These are phyloP conservation scores for Capsella rubella DNA, from an alignment of 441 rosid species.

Conservation along the genomic window DNA sequence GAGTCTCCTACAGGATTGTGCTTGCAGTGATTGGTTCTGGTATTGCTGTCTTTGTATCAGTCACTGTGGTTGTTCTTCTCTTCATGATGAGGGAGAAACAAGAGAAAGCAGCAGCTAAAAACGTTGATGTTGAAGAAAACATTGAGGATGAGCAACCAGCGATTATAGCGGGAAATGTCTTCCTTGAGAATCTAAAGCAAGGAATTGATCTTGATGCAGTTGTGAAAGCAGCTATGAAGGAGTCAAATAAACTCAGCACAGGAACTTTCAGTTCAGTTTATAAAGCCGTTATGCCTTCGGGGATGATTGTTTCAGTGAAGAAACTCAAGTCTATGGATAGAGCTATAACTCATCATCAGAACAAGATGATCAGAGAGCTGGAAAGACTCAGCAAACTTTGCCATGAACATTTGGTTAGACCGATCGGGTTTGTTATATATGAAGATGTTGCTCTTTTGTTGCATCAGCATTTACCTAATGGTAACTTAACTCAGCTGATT, in stretches of 20 bases:
- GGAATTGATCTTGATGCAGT: slow-evolving; percentile 89
- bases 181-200: slow-evolving; percentile 86
- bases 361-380: slow-evolving; percentile 94
- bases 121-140: slow-evolving; percentile 55
- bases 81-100: slow-evolving; percentile 97
- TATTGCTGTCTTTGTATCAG: slow-evolving; percentile 80
- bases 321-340: slow-evolving; percentile 86
- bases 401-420: slow-evolving; percentile 80
- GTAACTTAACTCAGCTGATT: slow-evolving; percentile 80
- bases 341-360: slow-evolving; percentile 84
- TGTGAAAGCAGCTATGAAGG: slow-evolving; percentile 81
- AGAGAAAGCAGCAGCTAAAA: slow-evolving; percentile 71
- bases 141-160: slow-evolving; percentile 56
- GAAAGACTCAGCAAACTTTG: slow-evolving; percentile 90
- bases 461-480: slow-evolving; percentile 81
- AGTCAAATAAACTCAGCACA: slow-evolving; percentile 73
- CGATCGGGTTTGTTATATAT: slow-evolving; percentile 88
- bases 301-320: slow-evolving; percentile 73
- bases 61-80: slow-evolving; percentile 80
- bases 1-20: slow-evolving; percentile 83
- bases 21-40: slow-evolving; percentile 92
- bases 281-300: slow-evolving; percentile 94
- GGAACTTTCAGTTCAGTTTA: slow-evolving; percentile 92
- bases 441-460: slow-evolving; percentile 93
- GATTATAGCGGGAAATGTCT: slow-evolving; percentile 80